Evolutionary conservation across 208 protist species (phyloP).

Genomic region (Trichomonas gallinae): DNA sequence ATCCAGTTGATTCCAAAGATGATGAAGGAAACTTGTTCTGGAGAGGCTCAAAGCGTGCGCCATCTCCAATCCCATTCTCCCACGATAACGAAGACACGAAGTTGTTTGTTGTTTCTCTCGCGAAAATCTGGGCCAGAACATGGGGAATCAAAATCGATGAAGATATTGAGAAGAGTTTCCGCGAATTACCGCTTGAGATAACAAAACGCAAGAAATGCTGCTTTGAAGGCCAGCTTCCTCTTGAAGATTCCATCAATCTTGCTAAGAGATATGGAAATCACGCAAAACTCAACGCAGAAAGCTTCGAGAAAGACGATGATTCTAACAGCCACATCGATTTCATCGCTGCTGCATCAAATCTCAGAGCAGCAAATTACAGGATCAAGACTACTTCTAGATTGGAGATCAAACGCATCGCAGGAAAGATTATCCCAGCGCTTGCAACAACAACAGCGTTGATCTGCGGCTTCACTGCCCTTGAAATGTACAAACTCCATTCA

Average conservation of each 20-base stretch:
- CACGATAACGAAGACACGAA: not conserved
- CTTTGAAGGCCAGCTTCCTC: not conserved
- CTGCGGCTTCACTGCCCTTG: not conserved
- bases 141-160: not conserved
- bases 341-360: conserved; percentile 47
- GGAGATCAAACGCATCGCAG: conserved; percentile 52
- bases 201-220: not conserved
- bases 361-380: conserved; percentile 48
- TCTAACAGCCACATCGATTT: conserved; percentile 52
- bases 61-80: not conserved
- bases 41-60: not conserved
- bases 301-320: conserved; percentile 62
- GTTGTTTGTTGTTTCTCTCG: not conserved
- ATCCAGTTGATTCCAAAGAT: conserved; percentile 81
- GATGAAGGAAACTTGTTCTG: not conserved
- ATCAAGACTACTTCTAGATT: conserved; percentile 37
- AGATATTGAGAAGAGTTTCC: not conserved
- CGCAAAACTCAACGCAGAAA: not conserved
- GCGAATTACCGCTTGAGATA: not conserved
- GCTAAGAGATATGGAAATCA: not conserved
- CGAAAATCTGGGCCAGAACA: not conserved
- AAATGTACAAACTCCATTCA: conserved; percentile 1
- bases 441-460: conserved; percentile 98
- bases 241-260: not conserved
- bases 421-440: conserved; percentile 99